Conservation (phyloP, 306 rosid species). For the Cucurbita moschata region DNA sequence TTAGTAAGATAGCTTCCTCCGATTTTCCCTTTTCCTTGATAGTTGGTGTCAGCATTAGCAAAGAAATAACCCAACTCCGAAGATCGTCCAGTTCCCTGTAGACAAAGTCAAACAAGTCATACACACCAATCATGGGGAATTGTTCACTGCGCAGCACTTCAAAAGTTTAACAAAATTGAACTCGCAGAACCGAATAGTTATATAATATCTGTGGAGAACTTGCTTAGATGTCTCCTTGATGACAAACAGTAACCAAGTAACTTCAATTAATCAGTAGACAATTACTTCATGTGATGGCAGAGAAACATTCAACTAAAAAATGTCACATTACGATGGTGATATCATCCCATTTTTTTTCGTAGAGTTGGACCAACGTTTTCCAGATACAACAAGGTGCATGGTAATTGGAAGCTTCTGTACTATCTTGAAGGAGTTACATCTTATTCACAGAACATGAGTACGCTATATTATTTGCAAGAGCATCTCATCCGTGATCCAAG, state of each 20-base stretch:
- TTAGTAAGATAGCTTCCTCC: constrained; percentile 35
- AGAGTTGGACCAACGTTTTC: not conserved
- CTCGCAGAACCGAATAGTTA: not conserved
- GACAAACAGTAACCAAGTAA: not conserved
- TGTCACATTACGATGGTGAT: not conserved
- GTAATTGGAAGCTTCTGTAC: not conserved
- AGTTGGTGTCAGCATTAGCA: constrained; percentile 71
- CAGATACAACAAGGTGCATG: not conserved
- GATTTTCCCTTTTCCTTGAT: constrained; percentile 39
- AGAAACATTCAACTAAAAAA: not conserved
- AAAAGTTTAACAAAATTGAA: not conserved
- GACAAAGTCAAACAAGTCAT: constrained; percentile 17
- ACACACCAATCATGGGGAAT: not conserved
- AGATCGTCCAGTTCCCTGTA: constrained; percentile 71
- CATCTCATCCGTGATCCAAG: not conserved
- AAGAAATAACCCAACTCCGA: constrained; percentile 76
- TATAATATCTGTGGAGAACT: not conserved
- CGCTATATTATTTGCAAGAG: not conserved
- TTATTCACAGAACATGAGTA: not conserved
- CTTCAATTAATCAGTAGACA: not conserved
- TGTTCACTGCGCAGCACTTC: not conserved
- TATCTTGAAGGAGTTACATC: not conserved
- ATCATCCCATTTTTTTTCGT: not conserved
- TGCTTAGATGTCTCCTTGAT: not conserved
- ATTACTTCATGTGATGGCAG: not conserved